Percentiles rank a stretch among this genome's conserved stretches.
These are phyloP conservation scores for Sungouiella thailandica DNA, from an alignment of 805 yeast species.

Conservation along the genomic window DNA sequence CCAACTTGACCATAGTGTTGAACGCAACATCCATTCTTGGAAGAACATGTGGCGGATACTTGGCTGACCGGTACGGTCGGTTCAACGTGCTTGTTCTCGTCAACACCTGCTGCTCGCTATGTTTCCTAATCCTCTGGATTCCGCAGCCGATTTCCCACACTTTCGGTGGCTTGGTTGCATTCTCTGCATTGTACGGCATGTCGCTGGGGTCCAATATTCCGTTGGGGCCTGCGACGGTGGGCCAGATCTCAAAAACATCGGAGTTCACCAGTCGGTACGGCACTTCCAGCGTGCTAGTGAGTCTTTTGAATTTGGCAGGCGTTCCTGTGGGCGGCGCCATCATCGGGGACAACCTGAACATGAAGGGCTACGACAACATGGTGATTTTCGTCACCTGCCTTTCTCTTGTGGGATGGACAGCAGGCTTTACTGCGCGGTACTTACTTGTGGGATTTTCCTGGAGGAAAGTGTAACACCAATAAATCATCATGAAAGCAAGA, in stretches of 20 bases:
- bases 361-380: constrained; percentile 1
- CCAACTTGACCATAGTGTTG: constrained; percentile 19
- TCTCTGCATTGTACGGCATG: constrained; percentile 23
- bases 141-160: constrained; percentile 23
- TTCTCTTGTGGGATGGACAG: not conserved
- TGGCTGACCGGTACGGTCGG: constrained; percentile 3
- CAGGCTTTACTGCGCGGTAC: not conserved
- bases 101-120: constrained; percentile 4
- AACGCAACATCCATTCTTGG: constrained; percentile 25
- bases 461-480: not conserved
- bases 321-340: constrained; percentile 2
- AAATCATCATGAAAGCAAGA: too few species aligned
- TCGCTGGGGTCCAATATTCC: constrained; percentile 21
- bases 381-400: not conserved
- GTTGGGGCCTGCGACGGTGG: constrained; percentile 20
- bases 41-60: constrained; percentile 5
- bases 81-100: not conserved
- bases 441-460: not conserved
- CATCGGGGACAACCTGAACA: not conserved
- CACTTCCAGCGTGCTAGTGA: constrained; percentile 9
- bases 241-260: constrained; percentile 22
- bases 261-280: constrained; percentile 24
- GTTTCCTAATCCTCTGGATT: constrained; percentile 21
- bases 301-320: constrained; percentile 1
- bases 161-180: constrained; percentile 17